Percentiles rank a stretch among this genome's conserved stretches.
Evolutionary conservation across 805 yeast species (phyloP).

Genomic region (Wickerhamia fluorescens): DNA sequence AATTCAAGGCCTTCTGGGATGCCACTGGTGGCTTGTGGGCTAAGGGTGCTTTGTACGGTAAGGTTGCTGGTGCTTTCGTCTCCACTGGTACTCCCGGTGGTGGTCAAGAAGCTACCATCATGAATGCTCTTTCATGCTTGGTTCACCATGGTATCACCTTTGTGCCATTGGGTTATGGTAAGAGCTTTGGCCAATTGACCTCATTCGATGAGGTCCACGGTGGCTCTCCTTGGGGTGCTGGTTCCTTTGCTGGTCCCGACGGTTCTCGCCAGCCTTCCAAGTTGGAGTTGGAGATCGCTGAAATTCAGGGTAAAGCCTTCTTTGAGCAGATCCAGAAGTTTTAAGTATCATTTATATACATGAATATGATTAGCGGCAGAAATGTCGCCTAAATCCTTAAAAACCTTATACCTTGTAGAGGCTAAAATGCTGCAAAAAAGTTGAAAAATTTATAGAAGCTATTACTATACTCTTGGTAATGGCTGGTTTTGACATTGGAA

Average conservation of each 20-base stretch:
- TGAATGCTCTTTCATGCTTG: slow-evolving; percentile 55
- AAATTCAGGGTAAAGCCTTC: slow-evolving; percentile 63
- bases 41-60: slow-evolving; percentile 61
- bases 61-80: slow-evolving; percentile 66
- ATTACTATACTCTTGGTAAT: no score
- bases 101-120: slow-evolving; percentile 70
- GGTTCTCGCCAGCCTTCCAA: slow-evolving; percentile 66
- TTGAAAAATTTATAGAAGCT: no score
- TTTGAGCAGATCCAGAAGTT: slow-evolving; percentile 22
- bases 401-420: no score
- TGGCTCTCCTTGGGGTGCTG: slow-evolving; percentile 84
- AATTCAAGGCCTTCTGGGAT: slow-evolving; percentile 72
- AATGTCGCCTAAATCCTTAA: no score
- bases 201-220: slow-evolving; percentile 66
- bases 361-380: no score
- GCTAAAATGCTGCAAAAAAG: no score
- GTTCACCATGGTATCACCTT: slow-evolving; percentile 77
- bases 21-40: slow-evolving; percentile 79
- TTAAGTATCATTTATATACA: background rate
- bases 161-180: slow-evolving; percentile 72
- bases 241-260: slow-evolving; percentile 67
- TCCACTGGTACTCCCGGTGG: slow-evolving; percentile 76
- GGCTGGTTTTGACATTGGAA: no score
- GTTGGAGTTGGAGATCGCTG: slow-evolving; percentile 57
- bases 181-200: slow-evolving; percentile 46